Base-by-base conservation (phyloP, 23 red algal species). In the Cyanidiococcus yangmingshanensis region DNA sequence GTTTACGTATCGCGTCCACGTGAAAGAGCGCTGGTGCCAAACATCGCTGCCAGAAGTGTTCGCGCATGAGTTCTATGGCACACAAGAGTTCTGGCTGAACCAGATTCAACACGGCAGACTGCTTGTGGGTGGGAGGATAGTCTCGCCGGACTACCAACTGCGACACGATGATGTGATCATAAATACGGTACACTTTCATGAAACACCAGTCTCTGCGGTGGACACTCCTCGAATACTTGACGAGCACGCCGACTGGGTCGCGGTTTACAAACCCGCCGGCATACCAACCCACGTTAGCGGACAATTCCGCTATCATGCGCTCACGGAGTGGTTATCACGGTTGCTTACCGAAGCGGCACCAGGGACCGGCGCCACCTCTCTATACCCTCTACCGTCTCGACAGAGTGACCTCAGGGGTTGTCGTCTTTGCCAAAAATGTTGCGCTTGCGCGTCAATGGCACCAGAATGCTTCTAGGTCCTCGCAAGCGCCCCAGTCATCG, bases 241-340 rank as follows among this genome's bases (percentile, higher is more conserved):
- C 74, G 83, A 87, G 75, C 57, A 79, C 24, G 59, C 77, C 39
- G 75, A 79, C 15, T 80, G 77, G 33, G 59, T 91, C 24, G 84
- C 89, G 31, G 85, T 88, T 39, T 82, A 87, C 35, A 98, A 98
- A 58, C 88, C 88, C 29, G 82, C 94, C 18, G 82, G 80, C 3
- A 67, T 98, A 37, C 88, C 89, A 24, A 80, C 87, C 2, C 94
- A 98, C 79, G 87, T 88, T 0, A 89, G 88, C 76, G 88, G 88
- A 1, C 88, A 74, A 29, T 92, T 88, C 78, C 82, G 78, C 24
- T 76, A 76, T 31, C 71, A 78, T 35, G 76, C 81, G 1, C 26
- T 77, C 84, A 21, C 68, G 75, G 38, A 83, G 80, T 75, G 74
- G 68, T 1, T 79, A 85, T 17, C 74, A 77, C 58, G 82, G 7